Evolutionary conservation across 805 yeast genomes (phyloP), one percentile per base, ranked within the genome.

Genomic region (Blastobotrys muscicola): DNA sequence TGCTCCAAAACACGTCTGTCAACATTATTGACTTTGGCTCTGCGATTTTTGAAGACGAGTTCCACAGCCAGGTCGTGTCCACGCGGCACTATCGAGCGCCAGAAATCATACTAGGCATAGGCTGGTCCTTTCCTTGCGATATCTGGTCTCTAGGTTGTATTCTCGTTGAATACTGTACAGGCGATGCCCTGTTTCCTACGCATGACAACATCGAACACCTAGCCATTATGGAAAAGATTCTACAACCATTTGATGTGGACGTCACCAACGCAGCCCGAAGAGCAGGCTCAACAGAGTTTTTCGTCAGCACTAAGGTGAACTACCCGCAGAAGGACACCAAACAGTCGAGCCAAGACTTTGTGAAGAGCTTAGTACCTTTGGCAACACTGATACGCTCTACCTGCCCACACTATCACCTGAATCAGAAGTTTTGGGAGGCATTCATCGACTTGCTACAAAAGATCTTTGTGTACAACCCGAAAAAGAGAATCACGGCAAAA

Each of bases 71-170:
- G 14, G 79, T 92, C 11, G 95, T 92, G 8, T 85, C 95, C 6
- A 92, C 99, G 1, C 72, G 99, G 40, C 98, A 92, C 62, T 92
- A 92, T 62, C 69, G 98, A 43, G 98, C 98, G 0, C 98, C 98
- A 0, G 98, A 92, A 60, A 87, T 92, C 50, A 86, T 90, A 1
- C 65, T 92, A 29, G 96, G 96, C 1, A 72, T 76, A n/a, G 96
- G 97, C 13, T 92, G 98, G 97, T 83, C 95, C 6, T 87, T 75
- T 54, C 94, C 97, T 1, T 90, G 97, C 61, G 99, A 92, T 61
- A 69, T 90, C 67, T 92, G 99, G 99, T 85, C 95, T 1, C 71
- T 92, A 36, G 99, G 96, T 1, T 90, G 97, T 61, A 85, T 92
- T 11, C 65, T 92, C 31, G 89, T 86, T 8, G 99, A 92, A 64